Base-by-base conservation (phyloP, 805 yeast species). In the Saccharomycopsis sp. region DNA sequence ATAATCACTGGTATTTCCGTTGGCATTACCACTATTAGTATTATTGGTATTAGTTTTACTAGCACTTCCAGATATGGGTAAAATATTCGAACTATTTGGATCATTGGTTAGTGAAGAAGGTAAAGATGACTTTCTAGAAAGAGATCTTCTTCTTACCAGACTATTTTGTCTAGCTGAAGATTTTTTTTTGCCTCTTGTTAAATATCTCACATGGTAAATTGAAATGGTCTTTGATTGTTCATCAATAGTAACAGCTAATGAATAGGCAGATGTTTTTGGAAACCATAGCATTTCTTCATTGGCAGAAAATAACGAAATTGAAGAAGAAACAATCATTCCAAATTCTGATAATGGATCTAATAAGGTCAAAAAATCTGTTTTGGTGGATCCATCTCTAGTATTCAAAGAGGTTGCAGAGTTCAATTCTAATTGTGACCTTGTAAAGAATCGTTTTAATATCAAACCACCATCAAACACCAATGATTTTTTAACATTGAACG, bases 281-380 rank as follows among this genome's bases (percentile, higher is more conserved):
- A 77, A 79, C 29, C 64, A 58, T 20, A 79, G 52, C 23, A 82
- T 54, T 39, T 66, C 69, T 51, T 82, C 92, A 36, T 63, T 60
- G 2, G 72, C 56, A 0, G 82, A 67, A 21, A 83, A 71, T 2
- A 75, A 70, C 0, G 85, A 71, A 0, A 81, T 76, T 2, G 87
- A 75, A 0, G 86, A 74, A 0, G 89, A 76, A 1, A 76, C 74
- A 3, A 86, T 70, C 3, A 74, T 62, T 2, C 94, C 86, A 42
- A 83, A 67, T 3, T 84, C 92, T 2, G 74, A 72, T 45, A 80
- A 60, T 1, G 95, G 89, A 53, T 84, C 94, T 1, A 76, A 67
- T 44, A 86, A 54, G 0, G 94, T 76, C 39, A 85, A 63, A 49
- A 83, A 80, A 15, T 27, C 30, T n/a, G 27, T 14, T 21, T n/a